Conservation (phyloP, 768 basidiomycete species). For the Leccinum barrowsii region DNA sequence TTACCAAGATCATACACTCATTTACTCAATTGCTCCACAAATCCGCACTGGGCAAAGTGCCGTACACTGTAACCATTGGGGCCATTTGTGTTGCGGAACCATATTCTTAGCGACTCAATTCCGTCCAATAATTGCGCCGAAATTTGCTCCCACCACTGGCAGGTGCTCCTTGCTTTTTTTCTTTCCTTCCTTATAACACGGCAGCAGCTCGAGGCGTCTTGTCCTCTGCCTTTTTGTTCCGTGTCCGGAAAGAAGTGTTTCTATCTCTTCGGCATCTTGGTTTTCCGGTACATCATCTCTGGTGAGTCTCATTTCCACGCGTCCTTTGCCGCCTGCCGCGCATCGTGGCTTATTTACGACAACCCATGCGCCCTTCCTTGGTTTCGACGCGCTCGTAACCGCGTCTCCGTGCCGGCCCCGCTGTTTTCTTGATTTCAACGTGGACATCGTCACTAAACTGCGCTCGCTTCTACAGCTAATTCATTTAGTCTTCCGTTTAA, state of each 20-base stretch:
- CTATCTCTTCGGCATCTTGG: conserved; percentile 20
- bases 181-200: conserved; percentile 29
- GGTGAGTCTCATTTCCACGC: conserved; percentile 33
- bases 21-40: conserved; percentile 24
- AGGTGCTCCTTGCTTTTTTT: conserved; percentile 29
- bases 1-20: conserved; percentile 23
- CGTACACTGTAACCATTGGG: conserved; percentile 28
- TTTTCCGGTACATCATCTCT: conserved; percentile 30
- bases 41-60: conserved; percentile 24
- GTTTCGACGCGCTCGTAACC: conserved; percentile 29
- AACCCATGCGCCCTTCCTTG: conserved; percentile 21
- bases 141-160: conserved; percentile 26
- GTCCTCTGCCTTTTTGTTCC: conserved; percentile 23
- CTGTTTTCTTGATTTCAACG: conserved; percentile 19
- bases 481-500: conserved; percentile 31
- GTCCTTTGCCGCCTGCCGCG: conserved; percentile 22
- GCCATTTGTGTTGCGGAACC: conserved; percentile 34
- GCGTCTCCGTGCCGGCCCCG: conserved; percentile 30
- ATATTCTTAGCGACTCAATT: conserved; percentile 36
- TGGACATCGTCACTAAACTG: conserved; percentile 23
- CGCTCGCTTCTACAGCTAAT: conserved; percentile 32
- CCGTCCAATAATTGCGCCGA: conserved; percentile 34
- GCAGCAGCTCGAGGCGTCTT: conserved; percentile 19
- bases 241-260: conserved; percentile 16
- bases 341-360: conserved; percentile 35